Evolutionary conservation across 228 moss, liverwort and hornwort species (phyloP), one percentile per base, ranked within the genome.

Genomic region (Sphagnum fallax): DNA sequence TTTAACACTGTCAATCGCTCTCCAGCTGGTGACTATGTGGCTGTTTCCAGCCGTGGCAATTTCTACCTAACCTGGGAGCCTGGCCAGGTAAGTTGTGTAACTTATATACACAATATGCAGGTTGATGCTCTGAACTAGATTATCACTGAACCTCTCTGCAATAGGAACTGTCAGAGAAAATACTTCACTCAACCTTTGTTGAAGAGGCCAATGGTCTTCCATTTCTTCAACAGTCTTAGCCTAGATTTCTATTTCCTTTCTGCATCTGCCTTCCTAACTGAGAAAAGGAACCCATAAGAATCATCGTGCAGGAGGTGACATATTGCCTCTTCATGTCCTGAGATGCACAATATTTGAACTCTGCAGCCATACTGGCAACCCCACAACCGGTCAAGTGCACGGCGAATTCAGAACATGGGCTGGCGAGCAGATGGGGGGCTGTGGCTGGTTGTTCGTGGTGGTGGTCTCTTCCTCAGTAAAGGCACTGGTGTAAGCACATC

Each of bases 321-420:
- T 32, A 3, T 32, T 32, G 32, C 32, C 32, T 32, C 32, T 32
- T 32, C 2, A 2, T 32, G 3, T 55, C 55, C 1, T 55, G 53
- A 55, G 55, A 32, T 32, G 32, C 12, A 55, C 55, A 55, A 8
- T 55, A 8, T 55, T 55, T 55, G 55, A 55, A 8, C 55, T 55
- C 55, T 55, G 65, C 81, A 92, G 94, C 79, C 88, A 16, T 87
- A 80, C 77, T 98, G 98, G 98, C 87, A 83, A 77, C 98, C 98
- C 50, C 98, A 98, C 75, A 98, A 98, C 76, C 87, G 98, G 67
- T 82, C 85, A 8, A 89, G 92, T 70, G 94, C 94, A 55, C 89
- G 98, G 51, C 88, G 98, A 78, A 98, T 98, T 76, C 98, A 98
- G 77, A 98, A 87, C 72, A 98, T 94, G 98, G 98, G 98, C 59